Evolutionary conservation across 2,329 filamentous ascomycete species (phyloP).

Genomic region (Fusarium verrucosum): DNA sequence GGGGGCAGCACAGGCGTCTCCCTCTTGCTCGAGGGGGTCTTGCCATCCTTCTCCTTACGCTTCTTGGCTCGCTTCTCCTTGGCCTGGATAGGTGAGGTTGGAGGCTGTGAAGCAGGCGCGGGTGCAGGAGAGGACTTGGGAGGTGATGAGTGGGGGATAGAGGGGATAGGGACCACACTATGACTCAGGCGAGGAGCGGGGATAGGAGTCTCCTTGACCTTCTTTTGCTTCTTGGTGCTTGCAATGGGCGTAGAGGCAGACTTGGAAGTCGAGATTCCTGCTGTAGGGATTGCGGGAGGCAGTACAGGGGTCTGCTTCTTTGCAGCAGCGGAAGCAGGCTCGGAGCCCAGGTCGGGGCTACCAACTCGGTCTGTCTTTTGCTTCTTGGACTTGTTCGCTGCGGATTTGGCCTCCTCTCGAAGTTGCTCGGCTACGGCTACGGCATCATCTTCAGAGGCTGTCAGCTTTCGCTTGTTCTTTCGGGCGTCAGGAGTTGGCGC

Average conservation of each 20-base stretch:
- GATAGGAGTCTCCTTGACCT: constrained; percentile 45
- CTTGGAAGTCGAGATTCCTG: constrained; percentile 40
- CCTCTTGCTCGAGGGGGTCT: constrained; percentile 38
- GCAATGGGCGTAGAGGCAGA: constrained; percentile 35
- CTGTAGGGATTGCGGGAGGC: constrained; percentile 46
- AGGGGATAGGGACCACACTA: constrained; percentile 49
- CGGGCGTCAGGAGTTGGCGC: constrained; percentile 41
- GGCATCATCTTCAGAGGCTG: constrained; percentile 52
- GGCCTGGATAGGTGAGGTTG: constrained; percentile 35
- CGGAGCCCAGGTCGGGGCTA: constrained; percentile 51
- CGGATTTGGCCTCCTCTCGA: constrained; percentile 47
- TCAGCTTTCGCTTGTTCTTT: constrained; percentile 52
- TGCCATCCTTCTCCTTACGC: constrained; percentile 43
- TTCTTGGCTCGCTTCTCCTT: constrained; percentile 48
- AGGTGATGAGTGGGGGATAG: constrained; percentile 47
- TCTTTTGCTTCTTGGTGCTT: constrained; percentile 45
- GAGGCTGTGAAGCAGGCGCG: constrained; percentile 18
- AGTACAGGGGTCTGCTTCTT: constrained; percentile 50
- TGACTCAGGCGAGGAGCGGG: constrained; percentile 46
- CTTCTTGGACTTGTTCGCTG: constrained; percentile 55
- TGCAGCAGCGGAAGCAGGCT: constrained; percentile 34
- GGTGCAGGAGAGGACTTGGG: constrained; percentile 40
- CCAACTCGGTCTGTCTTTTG: constrained; percentile 48
- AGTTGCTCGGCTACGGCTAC: constrained; percentile 49
- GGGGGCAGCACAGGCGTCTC: constrained; percentile 45